A percentile compares a stretch with the other conserved stretches of the same genome.
Evolutionary conservation across 2,329 filamentous ascomycete species (phyloP).

Genomic region (Kalaharituber pfeilii): DNA sequence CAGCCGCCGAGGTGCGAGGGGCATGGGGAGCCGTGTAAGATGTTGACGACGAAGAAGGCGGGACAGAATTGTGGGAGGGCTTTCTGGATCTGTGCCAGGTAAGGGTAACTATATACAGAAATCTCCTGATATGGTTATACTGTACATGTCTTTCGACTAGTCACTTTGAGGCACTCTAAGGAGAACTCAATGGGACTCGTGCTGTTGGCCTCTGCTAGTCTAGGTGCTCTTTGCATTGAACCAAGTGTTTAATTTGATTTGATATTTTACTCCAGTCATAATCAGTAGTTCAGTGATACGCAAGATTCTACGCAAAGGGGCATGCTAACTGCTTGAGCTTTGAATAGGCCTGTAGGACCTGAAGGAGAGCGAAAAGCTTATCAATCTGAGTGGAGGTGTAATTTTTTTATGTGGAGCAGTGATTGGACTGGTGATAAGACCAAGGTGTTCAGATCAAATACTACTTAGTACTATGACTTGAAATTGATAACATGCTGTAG

Average conservation of each 20-base stretch:
- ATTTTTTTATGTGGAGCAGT: constrained; percentile 21
- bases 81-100: constrained; percentile 53
- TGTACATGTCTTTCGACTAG: too few species aligned
- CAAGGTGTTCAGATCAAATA: not conserved
- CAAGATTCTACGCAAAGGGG: not conserved
- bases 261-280: too few species aligned
- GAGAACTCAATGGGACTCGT: too few species aligned
- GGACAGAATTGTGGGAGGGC: constrained; percentile 58
- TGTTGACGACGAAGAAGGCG: constrained; percentile 68
- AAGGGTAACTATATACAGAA: constrained; percentile 22
- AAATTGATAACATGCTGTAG: not conserved
- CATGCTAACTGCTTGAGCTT: not conserved
- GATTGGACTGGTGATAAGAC: constrained; percentile 5
- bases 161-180: too few species aligned
- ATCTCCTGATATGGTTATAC: too few species aligned
- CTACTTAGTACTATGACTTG: not conserved
- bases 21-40: constrained; percentile 74
- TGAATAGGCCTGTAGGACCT: constrained; percentile 54
- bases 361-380: constrained; percentile 71
- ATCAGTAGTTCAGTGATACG: too few species aligned
- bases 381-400: constrained; percentile 36
- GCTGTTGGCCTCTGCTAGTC: too few species aligned
- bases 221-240: too few species aligned
- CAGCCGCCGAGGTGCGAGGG: constrained; percentile 59
- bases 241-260: too few species aligned